A percentile compares a stretch with the other conserved stretches of the same genome.
phyloP scores from a whole-genome alignment of 805 yeast species.

The Lipomyces starkeyi region DNA sequence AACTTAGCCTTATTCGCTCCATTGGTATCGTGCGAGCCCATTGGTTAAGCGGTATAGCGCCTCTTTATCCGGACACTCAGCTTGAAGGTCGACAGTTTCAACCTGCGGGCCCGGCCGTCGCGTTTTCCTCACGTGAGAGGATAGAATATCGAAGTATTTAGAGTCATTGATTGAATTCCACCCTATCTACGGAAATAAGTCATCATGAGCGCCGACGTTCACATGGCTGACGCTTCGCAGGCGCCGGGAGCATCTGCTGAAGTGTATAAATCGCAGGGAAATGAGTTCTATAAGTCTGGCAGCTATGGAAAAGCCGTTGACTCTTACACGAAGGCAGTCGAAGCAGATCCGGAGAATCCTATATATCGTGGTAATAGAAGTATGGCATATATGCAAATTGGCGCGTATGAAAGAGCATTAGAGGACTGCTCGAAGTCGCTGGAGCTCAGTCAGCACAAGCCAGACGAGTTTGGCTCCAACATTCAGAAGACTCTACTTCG shows the following conservation, averaged over 20 bases:
- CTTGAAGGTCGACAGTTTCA: neutral
- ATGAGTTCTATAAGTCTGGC: conserved; percentile 48
- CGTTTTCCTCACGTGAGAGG: neutral
- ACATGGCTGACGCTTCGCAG: conserved; percentile 9
- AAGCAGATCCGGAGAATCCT: conserved; percentile 47
- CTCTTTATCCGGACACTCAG: neutral
- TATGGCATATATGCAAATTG: conserved; percentile 49
- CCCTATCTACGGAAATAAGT: neutral
- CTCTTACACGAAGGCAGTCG: conserved; percentile 34
- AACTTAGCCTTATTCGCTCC: neutral
- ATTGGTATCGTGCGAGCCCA: neutral
- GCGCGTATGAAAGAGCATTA: conserved; percentile 46
- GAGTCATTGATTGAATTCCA: neutral
- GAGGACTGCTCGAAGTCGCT: conserved; percentile 46
- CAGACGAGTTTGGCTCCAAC: conserved; percentile 43
- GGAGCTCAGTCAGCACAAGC: conserved; percentile 11
- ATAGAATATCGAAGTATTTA: neutral
- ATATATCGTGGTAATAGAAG: conserved; percentile 49
- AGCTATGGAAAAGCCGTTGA: conserved; percentile 48
- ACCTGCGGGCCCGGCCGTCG: neutral
- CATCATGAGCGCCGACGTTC: neutral
- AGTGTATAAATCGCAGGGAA: conserved; percentile 47
- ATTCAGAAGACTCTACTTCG: conserved; percentile 47
- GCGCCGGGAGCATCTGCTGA: conserved; percentile 21
- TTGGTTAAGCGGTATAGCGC: neutral